Percentiles rank a stretch among this genome's conserved stretches.
Conservation (phyloP, 164 flowering plant species). For the Houttuynia cordata region DNA sequence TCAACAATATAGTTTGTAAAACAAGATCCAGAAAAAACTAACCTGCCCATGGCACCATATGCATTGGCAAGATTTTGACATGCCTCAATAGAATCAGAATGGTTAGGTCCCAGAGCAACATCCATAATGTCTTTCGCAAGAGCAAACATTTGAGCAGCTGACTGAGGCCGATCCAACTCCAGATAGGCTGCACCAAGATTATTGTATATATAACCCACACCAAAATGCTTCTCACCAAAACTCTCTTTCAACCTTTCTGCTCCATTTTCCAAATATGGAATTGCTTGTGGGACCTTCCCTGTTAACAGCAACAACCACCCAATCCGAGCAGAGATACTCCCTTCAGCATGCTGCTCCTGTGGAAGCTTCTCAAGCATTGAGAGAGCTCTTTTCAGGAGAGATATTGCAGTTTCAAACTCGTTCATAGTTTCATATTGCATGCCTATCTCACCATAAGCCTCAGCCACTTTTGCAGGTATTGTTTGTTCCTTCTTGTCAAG, state of each 20-base stretch:
- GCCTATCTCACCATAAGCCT: slow-evolving; percentile 71
- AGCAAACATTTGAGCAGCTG: slow-evolving; percentile 91
- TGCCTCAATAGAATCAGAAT: slow-evolving; percentile 74
- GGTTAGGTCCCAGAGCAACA: slow-evolving; percentile 81
- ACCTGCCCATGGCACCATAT: slow-evolving; percentile 71
- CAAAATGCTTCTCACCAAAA: slow-evolving; percentile 84
- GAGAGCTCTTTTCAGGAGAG: slow-evolving; percentile 52
- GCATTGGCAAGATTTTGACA: slow-evolving; percentile 91
- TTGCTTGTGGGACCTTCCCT: slow-evolving; percentile 69
- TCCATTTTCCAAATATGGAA: slow-evolving; percentile 84
- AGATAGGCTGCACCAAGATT: slow-evolving; percentile 90
- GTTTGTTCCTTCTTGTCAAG: slow-evolving; percentile 48
- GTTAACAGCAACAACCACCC: slow-evolving; percentile 82
- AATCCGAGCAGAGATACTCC: slow-evolving; percentile 63
- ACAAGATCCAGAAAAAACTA: slow-evolving; percentile 3
- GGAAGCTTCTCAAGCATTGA: slow-evolving; percentile 65
- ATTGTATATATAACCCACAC: slow-evolving; percentile 84
- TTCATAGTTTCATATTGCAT: slow-evolving; percentile 80
- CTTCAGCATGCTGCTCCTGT: slow-evolving; percentile 76
- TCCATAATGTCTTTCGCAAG: slow-evolving; percentile 90
- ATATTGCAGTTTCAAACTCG: slow-evolving; percentile 75
- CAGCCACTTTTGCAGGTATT: slow-evolving; percentile 54
- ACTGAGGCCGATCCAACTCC: slow-evolving; percentile 77
- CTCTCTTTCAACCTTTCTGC: slow-evolving; percentile 71
- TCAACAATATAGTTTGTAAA: neutral